Evolutionary conservation across 176 grass and related monocot genomes (phyloP).

Genomic region (Bonia amplexicaulis): DNA sequence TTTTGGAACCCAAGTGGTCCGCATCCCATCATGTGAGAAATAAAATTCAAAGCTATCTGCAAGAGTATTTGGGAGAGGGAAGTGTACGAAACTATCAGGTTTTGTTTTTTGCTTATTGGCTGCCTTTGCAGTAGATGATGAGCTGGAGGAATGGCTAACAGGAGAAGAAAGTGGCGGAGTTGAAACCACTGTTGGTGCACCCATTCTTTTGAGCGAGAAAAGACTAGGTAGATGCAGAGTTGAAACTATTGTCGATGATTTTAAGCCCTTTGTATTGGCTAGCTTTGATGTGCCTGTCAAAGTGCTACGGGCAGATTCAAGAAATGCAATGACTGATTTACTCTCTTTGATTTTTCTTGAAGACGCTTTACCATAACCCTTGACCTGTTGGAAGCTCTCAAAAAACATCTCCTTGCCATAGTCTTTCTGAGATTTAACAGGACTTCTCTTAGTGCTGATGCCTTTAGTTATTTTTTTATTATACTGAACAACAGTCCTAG

Average conservation of each 20-base stretch:
- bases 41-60: slow-evolving; percentile 25
- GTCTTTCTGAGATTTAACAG: slow-evolving; percentile 6
- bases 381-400: not conserved
- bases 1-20: slow-evolving; percentile 34
- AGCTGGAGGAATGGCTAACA: slow-evolving; percentile 5
- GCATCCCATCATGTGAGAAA: slow-evolving; percentile 32
- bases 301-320: slow-evolving; percentile 20
- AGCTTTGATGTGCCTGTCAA: slow-evolving; percentile 13
- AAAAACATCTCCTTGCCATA: not conserved
- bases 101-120: not conserved
- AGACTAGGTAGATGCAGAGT: not conserved
- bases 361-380: slow-evolving; percentile 8
- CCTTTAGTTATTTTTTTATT: slow-evolving; percentile 20
- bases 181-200: slow-evolving; percentile 3
- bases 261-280: slow-evolving; percentile 6
- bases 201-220: not conserved
- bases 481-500: not conserved
- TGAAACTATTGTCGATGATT: slow-evolving; percentile 1
- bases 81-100: not conserved
- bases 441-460: not conserved
- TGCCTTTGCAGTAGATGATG: slow-evolving; percentile 20
- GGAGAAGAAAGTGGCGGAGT: slow-evolving; percentile 9
- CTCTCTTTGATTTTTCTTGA: slow-evolving; percentile 15
- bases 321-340: slow-evolving; percentile 19
- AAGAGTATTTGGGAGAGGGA: slow-evolving; percentile 26